Evolutionary conservation across 2,329 filamentous ascomycete genomes (phyloP).

Genomic region (Xylaria multiplex): DNA sequence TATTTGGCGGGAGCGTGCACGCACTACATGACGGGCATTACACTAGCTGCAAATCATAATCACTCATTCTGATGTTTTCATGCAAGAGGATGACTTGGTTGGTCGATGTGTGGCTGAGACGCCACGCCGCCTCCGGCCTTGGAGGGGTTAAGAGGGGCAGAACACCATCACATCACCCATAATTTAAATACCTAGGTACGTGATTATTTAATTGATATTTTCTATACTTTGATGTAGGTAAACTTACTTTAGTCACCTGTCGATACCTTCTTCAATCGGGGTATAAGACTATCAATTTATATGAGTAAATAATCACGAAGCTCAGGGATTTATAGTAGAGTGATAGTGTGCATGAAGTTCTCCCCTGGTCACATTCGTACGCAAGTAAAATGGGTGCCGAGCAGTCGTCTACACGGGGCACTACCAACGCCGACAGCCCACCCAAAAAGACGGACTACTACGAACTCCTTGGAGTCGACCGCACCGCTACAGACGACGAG

Average conservation of each 20-base stretch:
- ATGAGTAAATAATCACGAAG: too few relatives aligned
- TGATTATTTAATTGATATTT: too few relatives aligned
- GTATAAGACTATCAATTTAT: too few relatives aligned
- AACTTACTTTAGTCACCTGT: too few relatives aligned
- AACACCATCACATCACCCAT: not conserved
- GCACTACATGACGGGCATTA: too few relatives aligned
- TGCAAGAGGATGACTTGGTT: not conserved
- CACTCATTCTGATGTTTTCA: not conserved
- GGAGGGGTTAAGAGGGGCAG: slow-evolving; percentile 30
- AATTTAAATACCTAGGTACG: too few relatives aligned
- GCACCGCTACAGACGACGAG: slow-evolving; percentile 83
- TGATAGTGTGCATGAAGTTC: too few relatives aligned
- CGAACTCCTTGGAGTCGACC: slow-evolving; percentile 79
- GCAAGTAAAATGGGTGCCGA: slow-evolving; percentile 60
- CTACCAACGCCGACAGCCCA: slow-evolving; percentile 44
- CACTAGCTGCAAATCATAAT: not conserved
- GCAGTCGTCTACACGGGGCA: slow-evolving; percentile 59
- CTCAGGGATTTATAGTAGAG: too few relatives aligned
- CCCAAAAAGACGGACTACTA: slow-evolving; percentile 81
- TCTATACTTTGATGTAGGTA: too few relatives aligned
- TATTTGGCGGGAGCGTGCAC: too few relatives aligned
- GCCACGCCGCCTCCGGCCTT: not conserved
- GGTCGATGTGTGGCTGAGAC: too few relatives aligned
- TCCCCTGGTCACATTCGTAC: not conserved
- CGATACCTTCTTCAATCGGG: too few relatives aligned